These are phyloP conservation scores for Coniochaeta sp. DNA, from an alignment of 2,329 filamentous ascomycete species.

Conservation along the genomic window DNA sequence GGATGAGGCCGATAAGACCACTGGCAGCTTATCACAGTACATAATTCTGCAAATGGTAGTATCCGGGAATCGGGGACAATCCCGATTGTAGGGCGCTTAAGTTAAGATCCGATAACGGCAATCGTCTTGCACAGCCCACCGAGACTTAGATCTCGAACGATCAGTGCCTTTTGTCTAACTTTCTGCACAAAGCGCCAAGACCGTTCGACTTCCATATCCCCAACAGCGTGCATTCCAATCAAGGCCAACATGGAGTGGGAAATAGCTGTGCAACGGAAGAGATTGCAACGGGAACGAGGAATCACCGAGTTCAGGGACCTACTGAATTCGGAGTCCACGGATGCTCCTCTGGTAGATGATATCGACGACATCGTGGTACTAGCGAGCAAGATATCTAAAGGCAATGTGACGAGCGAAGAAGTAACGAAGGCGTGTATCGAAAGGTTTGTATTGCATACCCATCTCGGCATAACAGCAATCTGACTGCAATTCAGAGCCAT, in stretches of 20 bases:
- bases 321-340: neutral
- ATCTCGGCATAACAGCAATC: neutral
- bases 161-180: too few species aligned
- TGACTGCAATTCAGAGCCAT: neutral
- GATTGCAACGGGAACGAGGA: neutral
- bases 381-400: neutral
- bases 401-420: neutral
- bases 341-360: too few species aligned
- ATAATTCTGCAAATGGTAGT: too few species aligned
- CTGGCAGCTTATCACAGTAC: too few species aligned
- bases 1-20: too few species aligned
- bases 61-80: too few species aligned
- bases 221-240: neutral
- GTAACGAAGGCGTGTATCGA: neutral
- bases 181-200: too few species aligned
- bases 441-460: neutral
- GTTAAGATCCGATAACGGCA: too few species aligned
- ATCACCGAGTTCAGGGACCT: neutral
- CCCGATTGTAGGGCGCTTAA: too few species aligned
- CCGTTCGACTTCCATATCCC: too few species aligned
- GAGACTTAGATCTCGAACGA: too few species aligned
- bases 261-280: neutral
- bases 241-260: neutral
- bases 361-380: neutral
- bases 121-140: too few species aligned